Percentiles rank a stretch among this genome's conserved stretches.
Evolutionary conservation across 1,284 basidiomycete genomes (phyloP).

Genomic region (Cutaneotrichosporon spelunceum): DNA sequence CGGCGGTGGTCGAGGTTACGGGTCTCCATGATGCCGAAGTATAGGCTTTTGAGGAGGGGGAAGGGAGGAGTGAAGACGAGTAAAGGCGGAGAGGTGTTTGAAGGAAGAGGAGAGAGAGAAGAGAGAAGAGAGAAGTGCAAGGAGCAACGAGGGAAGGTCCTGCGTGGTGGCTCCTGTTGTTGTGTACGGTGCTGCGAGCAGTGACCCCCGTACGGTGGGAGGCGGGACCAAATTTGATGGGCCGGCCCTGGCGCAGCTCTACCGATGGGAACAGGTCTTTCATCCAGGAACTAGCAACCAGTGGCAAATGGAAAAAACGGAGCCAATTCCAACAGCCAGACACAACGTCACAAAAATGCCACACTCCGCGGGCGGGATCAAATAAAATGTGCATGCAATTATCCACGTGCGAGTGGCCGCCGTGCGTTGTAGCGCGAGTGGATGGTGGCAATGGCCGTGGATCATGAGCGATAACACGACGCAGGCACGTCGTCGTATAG

Average conservation of each 20-base stretch:
- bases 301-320: background rate
- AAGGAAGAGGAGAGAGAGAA: background rate
- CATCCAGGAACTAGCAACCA: no score
- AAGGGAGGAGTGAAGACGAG: background rate
- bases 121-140: background rate
- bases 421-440: no score
- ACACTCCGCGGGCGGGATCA: background rate
- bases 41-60: background rate
- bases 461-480: constrained; percentile 2
- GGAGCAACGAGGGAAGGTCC: background rate
- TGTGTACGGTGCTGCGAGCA: background rate
- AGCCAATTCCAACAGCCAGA: background rate
- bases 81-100: background rate
- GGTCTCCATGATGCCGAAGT: constrained; percentile 28
- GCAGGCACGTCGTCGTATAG: constrained; percentile 55
- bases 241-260: no score
- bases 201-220: no score
- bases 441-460: background rate
- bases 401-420: no score
- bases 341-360: background rate
- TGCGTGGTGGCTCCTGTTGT: background rate
- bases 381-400: background rate
- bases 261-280: no score
- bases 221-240: no score
- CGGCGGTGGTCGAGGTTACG: constrained; percentile 50